Base-by-base conservation (phyloP, 2,329 filamentous ascomycete genomes). In the Didymella pomorum region DNA sequence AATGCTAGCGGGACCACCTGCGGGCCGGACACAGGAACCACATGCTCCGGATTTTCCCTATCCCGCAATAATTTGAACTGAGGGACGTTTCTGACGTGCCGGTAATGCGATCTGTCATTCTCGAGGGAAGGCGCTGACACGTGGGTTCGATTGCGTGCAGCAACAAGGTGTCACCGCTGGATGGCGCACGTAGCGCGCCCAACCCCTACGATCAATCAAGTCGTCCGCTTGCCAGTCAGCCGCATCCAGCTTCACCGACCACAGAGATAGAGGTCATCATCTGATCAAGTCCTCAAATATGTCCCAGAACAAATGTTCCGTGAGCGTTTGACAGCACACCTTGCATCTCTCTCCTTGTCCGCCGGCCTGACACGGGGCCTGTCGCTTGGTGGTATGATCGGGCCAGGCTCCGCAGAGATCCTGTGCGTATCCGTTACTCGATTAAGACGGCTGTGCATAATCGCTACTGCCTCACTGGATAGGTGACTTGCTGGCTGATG, bases 121-220 rank as follows among this genome's bases (percentile, higher is more conserved):
- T 45, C 53, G 31, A 56, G 29, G 45, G n/a, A 39, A 39, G 45
- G 48, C 53, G 58, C 52, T 59, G 61, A 65, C 65, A 68, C 65
- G 64, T 68, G 63, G 62, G 62, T 35, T 42, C 29, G 25, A 56
- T 53, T 44, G 58, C 54, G 56, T 63, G 60, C 60, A 65, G 61
- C 52, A 56, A 46, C 52, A 58, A 55, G 54, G 55, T 66, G 35
- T 29, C 44, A 59, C 59, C 48, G 61, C 56, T 50, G 42, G 49
- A 50, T 52, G 59, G 58, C 59, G 59, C 52, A 56, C 48, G 21
- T 60, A 54, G 44, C 33, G 52, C 53, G 48, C 42, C 48, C 23
- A 31, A 44, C 37, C 48, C 11, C 20, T 48, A 35, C 60, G 23
- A 49, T 56, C 45, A 54, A 54, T 59, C 53, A 53, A 37, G 26